Evolutionary conservation across 352 stramenopile genomes (phyloP), one percentile per base, ranked within the genome.

Genomic region (Globisporangium radiosum): DNA sequence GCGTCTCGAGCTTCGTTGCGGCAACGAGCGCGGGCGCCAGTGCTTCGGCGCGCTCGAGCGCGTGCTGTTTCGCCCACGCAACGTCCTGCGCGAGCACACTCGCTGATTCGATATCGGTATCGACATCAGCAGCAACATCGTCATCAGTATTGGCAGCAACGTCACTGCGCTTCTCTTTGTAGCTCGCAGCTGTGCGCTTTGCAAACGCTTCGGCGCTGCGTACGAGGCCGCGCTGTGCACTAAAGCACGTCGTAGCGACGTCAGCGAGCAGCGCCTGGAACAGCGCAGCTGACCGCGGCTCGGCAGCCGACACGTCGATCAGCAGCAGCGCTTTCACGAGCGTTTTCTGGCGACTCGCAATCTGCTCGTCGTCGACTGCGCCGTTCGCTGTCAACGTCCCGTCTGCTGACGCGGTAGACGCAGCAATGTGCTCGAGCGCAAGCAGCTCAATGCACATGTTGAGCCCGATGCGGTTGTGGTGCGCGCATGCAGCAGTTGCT

Each of bases 401-500:
- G 1, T 71, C 43, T 51, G 71, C 62, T 33, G 48, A 57, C 0
- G 59, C 51, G 8, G 49, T 56, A 7, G 38, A 54, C 14, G 45
- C n/a, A 4, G 58, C 56, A 11, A 89, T 59, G n/a, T 77, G 67
- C 54, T 81, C 77, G n/a, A 90, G 55, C 3, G 80, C 78, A 13
- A 90, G 57, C n/a, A 90, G 68, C 52, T 88, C 80, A 48, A 90
- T 66, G 56, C 72, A 86, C 56, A 90, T 76, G 47, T 84, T 85
- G 56, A 90, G 79, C 0, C 75, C 76, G 38, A 88, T 78, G 2
- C 80, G 76, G 51, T 90, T 90, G 58, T 88, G 76, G 47, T 90
- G 80, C n/a, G 80, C 78, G 44, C 80, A 88, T 11, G 58, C 50
- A 17, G 69, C 56, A 4, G 37, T 48, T 65, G 54, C 40, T 65